Evolutionary conservation across 305 asterid species (phyloP).

Genomic region (Fraxinus greggii): DNA sequence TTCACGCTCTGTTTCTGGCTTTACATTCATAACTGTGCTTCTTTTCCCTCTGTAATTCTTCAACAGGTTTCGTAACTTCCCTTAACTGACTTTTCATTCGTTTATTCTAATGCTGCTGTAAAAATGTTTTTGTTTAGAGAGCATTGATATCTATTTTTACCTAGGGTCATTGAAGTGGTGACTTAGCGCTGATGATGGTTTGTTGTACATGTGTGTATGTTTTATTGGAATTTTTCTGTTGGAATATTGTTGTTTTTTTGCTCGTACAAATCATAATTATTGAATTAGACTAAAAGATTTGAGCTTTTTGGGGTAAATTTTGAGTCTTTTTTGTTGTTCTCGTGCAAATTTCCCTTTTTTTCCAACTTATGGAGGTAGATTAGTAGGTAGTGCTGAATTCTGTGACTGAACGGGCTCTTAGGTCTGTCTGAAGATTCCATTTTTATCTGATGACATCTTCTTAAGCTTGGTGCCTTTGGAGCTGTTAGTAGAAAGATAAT

Average conservation of each 20-base stretch:
- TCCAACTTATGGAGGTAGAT: neutral
- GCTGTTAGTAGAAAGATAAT: neutral
- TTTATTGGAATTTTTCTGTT: conserved; percentile 6
- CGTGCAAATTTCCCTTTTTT: neutral
- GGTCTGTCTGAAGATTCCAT: neutral
- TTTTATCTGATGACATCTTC: conserved; percentile 13
- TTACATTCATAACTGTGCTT: conserved; percentile 48
- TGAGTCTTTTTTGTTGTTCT: neutral
- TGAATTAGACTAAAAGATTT: conserved; percentile 25
- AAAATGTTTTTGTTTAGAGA: neutral
- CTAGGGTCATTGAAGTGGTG: neutral
- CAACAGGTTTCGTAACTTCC: conserved; percentile 54
- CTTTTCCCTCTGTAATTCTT: conserved; percentile 56
- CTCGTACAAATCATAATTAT: neutral
- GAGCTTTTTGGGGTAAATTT: conserved; percentile 17
- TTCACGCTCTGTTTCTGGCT: conserved; percentile 74
- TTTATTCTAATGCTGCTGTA: neutral
- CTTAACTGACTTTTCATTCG: neutral
- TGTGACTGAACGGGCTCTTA: conserved; percentile 6
- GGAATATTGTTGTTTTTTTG: conserved; percentile 10
- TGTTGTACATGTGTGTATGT: neutral
- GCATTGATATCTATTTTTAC: neutral
- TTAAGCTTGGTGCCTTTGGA: conserved; percentile 8
- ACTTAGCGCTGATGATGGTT: neutral
- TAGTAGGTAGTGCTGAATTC: neutral